Evolutionary conservation across 2,329 filamentous ascomycete genomes (phyloP).

Genomic region (Colletotrichum somersetense): DNA sequence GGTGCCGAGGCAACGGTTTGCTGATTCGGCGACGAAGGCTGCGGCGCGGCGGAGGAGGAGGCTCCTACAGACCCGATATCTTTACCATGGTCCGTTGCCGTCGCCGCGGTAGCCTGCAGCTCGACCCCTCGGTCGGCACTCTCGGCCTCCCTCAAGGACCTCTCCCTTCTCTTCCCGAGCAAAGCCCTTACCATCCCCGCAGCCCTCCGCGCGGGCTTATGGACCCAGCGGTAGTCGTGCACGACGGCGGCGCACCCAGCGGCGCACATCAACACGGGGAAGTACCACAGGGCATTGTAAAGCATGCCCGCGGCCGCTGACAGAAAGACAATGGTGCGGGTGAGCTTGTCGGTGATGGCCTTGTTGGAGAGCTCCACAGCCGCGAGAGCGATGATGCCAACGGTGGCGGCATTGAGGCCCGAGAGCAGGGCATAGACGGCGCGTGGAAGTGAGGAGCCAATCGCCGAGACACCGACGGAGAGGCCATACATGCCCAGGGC

Average conservation of each 20-base stretch:
- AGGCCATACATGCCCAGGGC: conserved; percentile 75
- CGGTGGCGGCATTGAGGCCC: conserved; percentile 74
- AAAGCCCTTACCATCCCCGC: conserved; percentile 22
- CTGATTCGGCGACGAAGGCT: neutral
- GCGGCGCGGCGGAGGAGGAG: neutral
- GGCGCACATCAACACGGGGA: conserved; percentile 69
- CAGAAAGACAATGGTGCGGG: conserved; percentile 71
- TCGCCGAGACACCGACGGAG: conserved; percentile 69
- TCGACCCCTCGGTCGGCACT: neutral
- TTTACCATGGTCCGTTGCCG: neutral
- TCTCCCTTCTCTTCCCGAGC: conserved; percentile 14
- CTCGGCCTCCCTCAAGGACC: neutral
- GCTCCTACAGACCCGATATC: neutral
- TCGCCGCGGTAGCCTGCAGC: neutral
- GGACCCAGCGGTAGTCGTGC: conserved; percentile 67
- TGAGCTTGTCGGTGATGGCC: conserved; percentile 71
- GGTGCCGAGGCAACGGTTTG: neutral
- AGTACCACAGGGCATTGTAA: conserved; percentile 78
- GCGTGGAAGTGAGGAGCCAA: conserved; percentile 66
- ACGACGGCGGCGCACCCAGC: conserved; percentile 64
- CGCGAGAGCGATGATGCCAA: conserved; percentile 76
- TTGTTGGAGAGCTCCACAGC: conserved; percentile 73
- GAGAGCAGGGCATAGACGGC: conserved; percentile 74
- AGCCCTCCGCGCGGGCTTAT: conserved; percentile 49
- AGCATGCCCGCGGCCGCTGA: conserved; percentile 72